phyloP scores from a whole-genome alignment of 139 green algal genomes.

The Picochlorum costavermella region DNA sequence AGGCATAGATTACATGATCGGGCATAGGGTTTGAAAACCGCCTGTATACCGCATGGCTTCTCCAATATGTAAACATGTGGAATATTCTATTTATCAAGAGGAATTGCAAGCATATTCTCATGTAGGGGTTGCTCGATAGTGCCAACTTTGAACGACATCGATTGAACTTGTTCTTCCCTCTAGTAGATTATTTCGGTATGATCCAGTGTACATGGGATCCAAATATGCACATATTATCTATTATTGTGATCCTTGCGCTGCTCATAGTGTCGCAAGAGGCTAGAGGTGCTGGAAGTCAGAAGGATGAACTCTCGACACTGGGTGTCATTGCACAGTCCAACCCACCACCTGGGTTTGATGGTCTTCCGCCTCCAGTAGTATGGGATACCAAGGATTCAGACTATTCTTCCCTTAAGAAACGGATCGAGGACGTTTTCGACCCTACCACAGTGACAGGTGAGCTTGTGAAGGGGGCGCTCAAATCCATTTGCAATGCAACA shows the following conservation, averaged over 20 bases:
- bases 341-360: not conserved
- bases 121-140: not conserved
- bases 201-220: not conserved
- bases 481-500: not conserved
- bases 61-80: too few relatives aligned
- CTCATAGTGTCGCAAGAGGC: not conserved
- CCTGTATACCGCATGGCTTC: too few relatives aligned
- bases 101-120: too few relatives aligned
- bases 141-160: not conserved
- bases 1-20: too few relatives aligned
- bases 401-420: not conserved
- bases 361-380: not conserved
- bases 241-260: not conserved
- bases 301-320: not conserved
- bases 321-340: constrained; percentile 3
- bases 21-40: too few relatives aligned
- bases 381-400: not conserved
- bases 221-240: too few relatives aligned
- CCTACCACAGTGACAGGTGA: not conserved
- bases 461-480: not conserved
- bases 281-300: not conserved
- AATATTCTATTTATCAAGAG: too few relatives aligned
- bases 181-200: not conserved
- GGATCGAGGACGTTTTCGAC: not conserved
- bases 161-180: not conserved